Evolutionary conservation across 306 rosid species (phyloP), one percentile per base, ranked within the genome.

Genomic region (Fagus crenata): DNA sequence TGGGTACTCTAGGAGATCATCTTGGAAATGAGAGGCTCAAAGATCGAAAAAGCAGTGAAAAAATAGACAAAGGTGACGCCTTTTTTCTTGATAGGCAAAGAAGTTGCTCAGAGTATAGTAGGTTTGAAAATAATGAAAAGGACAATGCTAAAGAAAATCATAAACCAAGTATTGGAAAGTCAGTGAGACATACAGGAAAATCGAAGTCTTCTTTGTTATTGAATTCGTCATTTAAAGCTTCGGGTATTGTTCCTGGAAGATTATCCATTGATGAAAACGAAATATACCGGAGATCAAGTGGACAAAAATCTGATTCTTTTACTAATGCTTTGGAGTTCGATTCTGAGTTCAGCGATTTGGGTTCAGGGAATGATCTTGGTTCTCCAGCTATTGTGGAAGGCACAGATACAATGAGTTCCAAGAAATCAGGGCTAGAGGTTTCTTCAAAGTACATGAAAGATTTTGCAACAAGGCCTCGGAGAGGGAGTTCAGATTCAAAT

Each of bases 1-100:
- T 75, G 4, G 87, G 78, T 17, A 89, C 95, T 36, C 89, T 92
- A 4, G 97, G 90, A 5, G 90, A 88, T 74, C 95, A 89, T 75
- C 85, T 95, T 41, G 89, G 88, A 32, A 82, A 84, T 11, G 96
- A 92, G 7, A 81, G 96, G 67, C 68, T 83, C 42, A 79, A 63
- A 43, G 98, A 83, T 5, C 75, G 67, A 5, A 83, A 79, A 35
- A 69, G 7, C 15, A 8, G 61, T 2, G 58, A 65, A 4, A 80
- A 51, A 41, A 4, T 46, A 0, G 28, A 17, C 0, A 77, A 75
- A 33, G 17, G 49, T 78, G 58, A 69, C n/a, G 73, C 72, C 14
- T 49, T 54, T 54, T 12, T 83, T 64, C 78, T 86, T 40, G 69
- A 22, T 1, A 80, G 82, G 18, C 87, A 80, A 56, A 67, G 80